Percentiles rank a stretch among this genome's conserved stretches.
These are phyloP conservation scores for Fusarium mundagurra DNA, from an alignment of 2,329 filamentous ascomycete species.

Conservation along the genomic window DNA sequence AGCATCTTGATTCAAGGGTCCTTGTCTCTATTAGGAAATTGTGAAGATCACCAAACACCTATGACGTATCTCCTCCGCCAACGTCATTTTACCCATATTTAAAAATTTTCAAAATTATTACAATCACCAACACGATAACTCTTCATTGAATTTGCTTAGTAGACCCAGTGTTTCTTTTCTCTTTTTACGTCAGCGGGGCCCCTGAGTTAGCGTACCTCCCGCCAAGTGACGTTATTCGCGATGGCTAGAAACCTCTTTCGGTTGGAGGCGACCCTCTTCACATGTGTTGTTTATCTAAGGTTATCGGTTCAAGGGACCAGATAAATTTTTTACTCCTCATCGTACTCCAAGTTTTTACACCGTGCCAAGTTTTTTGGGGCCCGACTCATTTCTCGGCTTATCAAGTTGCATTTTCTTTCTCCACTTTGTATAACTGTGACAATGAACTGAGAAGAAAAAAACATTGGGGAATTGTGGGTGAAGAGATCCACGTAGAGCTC, in stretches of 20 bases:
- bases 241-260: conserved; percentile 8
- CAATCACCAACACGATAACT: neutral
- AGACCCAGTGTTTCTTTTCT: neutral
- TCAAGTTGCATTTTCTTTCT: neutral
- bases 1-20: conserved; percentile 16
- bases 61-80: conserved; percentile 7
- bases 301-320: conserved; percentile 5
- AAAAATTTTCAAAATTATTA: conserved; percentile 10
- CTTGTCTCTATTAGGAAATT: conserved; percentile 11
- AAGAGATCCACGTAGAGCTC: conserved; percentile 22
- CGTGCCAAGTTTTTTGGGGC: neutral
- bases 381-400: conserved; percentile 21
- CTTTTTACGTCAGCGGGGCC: conserved; percentile 23
- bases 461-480: conserved; percentile 6
- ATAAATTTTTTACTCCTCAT: neutral
- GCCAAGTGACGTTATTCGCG: neutral
- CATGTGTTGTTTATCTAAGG: conserved; percentile 28
- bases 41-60: conserved; percentile 14
- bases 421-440: conserved; percentile 11
- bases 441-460: conserved; percentile 3
- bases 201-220: neutral
- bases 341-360: conserved; percentile 1
- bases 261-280: neutral
- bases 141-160: neutral
- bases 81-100: conserved; percentile 26